Evolutionary conservation across 129 eudicot genomes (phyloP), one percentile per base, ranked within the genome.

Genomic region (Logfia minima): DNA sequence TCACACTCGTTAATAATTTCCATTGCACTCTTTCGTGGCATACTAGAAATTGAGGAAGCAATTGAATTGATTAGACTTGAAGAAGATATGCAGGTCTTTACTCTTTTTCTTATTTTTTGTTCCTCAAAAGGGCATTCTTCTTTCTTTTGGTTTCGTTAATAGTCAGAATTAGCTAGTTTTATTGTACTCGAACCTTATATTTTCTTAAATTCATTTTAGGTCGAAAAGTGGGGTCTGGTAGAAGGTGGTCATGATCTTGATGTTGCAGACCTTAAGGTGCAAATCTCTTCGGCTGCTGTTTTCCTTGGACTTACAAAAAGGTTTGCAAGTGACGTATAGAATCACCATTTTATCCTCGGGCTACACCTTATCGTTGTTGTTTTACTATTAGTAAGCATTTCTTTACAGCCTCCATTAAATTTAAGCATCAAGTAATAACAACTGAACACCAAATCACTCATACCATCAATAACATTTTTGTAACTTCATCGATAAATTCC

Each of bases 161-260:
- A 45, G 13, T 13, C 17, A 13, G 17, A 45, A 45, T 45, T 45
- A 9, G 52, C 17, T 4, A 45, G 52, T 45, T 45, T 10, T 45
- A 45, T 45, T 11, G 17, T 45, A 45, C 51, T 55, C 5, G 18
- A 34, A 29, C 63, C 16, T 18, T 5, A 68, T 39, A 6, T 28
- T 14, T 82, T 37, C 43, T 68, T 70, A 18, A 62, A 8, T 6
- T 24, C 7, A 32, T 74, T 66, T 48, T 86, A 95, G 96, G 96
- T 95, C 28, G 97, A 95, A 70, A 87, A 79, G 35, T 95, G 99
- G 99, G 99, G 99, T 83, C 79, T 95, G 67, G 72, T 67, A 61
- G 99, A 95, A 87, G 99, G 99, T 53, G 99, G 97, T 17, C 99
- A 95, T 72, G 99, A 95, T 81, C 77, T 95, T 81, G 99, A 95